Conservation (phyloP, 345 rosid genomes). For the Bruguiera parviflora region DNA sequence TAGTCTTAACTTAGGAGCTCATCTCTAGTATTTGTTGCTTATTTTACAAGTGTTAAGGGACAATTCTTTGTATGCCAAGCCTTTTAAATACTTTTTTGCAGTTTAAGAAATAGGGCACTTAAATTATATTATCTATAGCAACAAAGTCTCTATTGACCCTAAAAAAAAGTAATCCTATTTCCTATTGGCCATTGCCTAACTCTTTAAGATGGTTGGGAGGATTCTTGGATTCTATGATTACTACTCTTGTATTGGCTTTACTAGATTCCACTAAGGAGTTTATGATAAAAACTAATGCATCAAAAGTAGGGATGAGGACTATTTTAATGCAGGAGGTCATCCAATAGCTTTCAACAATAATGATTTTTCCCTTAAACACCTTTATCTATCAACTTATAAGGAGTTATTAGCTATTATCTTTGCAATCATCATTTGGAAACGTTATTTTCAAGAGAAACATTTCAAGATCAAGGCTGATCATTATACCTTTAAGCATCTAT, state of each 20-base stretch:
- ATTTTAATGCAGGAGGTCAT: neutral
- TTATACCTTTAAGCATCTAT: neutral
- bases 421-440: neutral
- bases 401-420: neutral
- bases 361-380: neutral
- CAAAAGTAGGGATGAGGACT: neutral
- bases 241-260: accelerated
- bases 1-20: neutral
- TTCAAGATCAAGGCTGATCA: neutral
- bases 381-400: neutral
- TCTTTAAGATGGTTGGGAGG: no score
- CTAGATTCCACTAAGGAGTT: neutral
- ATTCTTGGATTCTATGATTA: neutral
- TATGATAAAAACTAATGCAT: neutral
- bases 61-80: neutral
- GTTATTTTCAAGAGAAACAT: neutral
- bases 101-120: accelerated
- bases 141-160: neutral
- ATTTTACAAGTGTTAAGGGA: neutral
- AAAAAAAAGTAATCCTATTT: neutral
- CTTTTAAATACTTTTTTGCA: neutral
- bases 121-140: neutral
- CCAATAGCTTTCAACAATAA: neutral
- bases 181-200: neutral
- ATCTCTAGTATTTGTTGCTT: neutral